Conservation (phyloP, 176 grass and related monocot genomes). For the Lolium perenne region DNA sequence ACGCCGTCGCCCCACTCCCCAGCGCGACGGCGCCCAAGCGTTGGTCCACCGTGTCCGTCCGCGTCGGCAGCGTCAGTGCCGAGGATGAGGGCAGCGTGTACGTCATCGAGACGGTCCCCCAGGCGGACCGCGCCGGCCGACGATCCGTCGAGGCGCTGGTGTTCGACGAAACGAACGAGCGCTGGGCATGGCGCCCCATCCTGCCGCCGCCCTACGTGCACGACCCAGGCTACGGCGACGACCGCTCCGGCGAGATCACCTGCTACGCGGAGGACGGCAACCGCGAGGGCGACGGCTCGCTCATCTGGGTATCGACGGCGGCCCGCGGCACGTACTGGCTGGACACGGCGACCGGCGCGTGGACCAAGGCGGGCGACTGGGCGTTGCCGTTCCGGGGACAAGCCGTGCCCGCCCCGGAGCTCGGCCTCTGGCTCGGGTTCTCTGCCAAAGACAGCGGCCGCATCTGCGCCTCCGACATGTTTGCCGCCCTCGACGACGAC, state of each 20-base stretch:
- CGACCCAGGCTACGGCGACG: not conserved
- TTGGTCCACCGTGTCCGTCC: not conserved
- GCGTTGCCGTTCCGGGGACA: not conserved
- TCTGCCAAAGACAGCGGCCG: not conserved
- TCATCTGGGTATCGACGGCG: not conserved
- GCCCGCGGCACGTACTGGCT: not conserved
- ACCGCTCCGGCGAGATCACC: conserved; percentile 11
- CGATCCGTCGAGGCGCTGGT: not conserved
- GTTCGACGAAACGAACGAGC: not conserved
- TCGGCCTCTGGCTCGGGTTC: not conserved
- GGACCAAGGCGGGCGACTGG: conserved; percentile 3
- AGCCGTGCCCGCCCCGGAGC: not conserved
- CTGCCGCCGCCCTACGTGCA: not conserved
- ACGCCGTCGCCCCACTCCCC: not conserved
- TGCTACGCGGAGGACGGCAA: not conserved
- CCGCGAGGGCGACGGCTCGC: not conserved
- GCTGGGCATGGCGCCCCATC: not conserved
- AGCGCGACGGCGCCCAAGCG: not conserved
- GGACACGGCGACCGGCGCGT: not conserved
- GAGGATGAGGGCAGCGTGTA: not conserved
- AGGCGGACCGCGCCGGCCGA: not conserved
- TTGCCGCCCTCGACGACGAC: not conserved
- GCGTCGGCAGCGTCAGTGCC: not conserved
- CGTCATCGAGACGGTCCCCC: not conserved
- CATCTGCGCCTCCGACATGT: not conserved